Base-by-base conservation (phyloP, 2,329 filamentous ascomycete genomes). In the Penicillium sp. region DNA sequence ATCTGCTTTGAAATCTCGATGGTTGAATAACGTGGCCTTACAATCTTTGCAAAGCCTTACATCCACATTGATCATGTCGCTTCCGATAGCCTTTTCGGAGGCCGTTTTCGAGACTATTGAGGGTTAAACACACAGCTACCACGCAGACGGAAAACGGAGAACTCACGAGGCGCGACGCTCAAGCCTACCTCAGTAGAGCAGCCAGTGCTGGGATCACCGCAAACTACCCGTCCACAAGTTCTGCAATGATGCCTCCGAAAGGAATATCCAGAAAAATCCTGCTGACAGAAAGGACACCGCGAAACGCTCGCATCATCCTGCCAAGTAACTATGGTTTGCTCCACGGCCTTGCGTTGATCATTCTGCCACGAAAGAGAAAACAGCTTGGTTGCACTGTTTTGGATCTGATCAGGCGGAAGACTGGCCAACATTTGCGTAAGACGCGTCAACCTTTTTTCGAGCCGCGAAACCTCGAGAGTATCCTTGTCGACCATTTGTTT, bases 211-310 rank as follows among this genome's bases (percentile, higher is more conserved):
- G 79, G 79, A 64, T 98, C 93, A 9, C 88, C 88, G 60, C 93
- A 98, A 0, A 98, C 88, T 0, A 98, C 89, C 29, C 85, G 80
- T 3, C 93, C 93, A 57, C 93, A 98, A 66, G 94, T 84, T 39
- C 93, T 80, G 66, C 93, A 98, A 65, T 98, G 93, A 64, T 97
- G 93, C 52, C 93, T 76, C 56, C 93, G 80, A 58, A 97, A 94
- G 1, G 88, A 86, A 78, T 95, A 97, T 10, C 83, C 85, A 1
- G 88, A 85, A 64, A 98, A 98, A 41, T 95, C 88, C 57, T 98
- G 93, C 59, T 94, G 87, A 57, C 93, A 98, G 59, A 95, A 95
- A 0, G 93, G 93, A 60, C 93, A 98, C 49, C 83, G 82, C 2
- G 75, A 48, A 4, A 98, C 89, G 20, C 75, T 79, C 0, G 83